Base-by-base conservation (phyloP, 352 stramenopile genomes). In the Pythium aristosporum region DNA sequence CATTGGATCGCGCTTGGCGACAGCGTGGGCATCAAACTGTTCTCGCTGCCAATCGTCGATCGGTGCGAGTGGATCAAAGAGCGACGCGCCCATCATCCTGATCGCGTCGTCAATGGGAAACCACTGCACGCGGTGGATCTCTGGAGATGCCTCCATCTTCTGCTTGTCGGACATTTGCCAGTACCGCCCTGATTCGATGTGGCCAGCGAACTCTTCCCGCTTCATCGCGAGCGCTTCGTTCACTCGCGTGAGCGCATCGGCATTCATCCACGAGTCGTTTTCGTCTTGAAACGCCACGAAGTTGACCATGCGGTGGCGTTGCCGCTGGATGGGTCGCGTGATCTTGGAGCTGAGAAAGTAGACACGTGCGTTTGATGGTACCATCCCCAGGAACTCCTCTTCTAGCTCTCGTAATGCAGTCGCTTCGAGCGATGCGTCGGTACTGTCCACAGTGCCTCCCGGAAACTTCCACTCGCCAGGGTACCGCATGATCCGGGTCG, bases 401-500 rank as follows among this genome's bases (percentile, higher is more conserved):
- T 73, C 62, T 16, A 87, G 67, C 50, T 89, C 77, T 20, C 79
- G 71, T 25, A 83, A 41, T 13, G 77, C 79, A 0, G 74, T 77
- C 9, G 60, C 71, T 53, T 77, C 56, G 0, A 83, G 65, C 12
- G 72, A 73, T 2, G 37, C 52, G 52, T 89, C 79, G 18, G 42
- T 47, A n/a, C 51, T 60, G 52, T 89, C 79, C 9, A 83, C 76
- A 12, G 69, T 71, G 7, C 79, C 79, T 18, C 79, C 77, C 2
- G 79, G 76, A 42, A 87, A 84, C 73, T 89, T 89, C 74, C 76
- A 89, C 61, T 89, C 79, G 39, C 79, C 77, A 16, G 79, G 77
- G 49, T 89, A 89, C 20, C 79, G 71, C 79, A 89, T 89, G 47
- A 85, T 73, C n/a, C 60, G 61, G 30, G 76, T 79, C 13, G 66